Evolutionary conservation across 805 yeast genomes (phyloP), one percentile per base, ranked within the genome.

Genomic region (Hanseniaspora mollemarum): DNA sequence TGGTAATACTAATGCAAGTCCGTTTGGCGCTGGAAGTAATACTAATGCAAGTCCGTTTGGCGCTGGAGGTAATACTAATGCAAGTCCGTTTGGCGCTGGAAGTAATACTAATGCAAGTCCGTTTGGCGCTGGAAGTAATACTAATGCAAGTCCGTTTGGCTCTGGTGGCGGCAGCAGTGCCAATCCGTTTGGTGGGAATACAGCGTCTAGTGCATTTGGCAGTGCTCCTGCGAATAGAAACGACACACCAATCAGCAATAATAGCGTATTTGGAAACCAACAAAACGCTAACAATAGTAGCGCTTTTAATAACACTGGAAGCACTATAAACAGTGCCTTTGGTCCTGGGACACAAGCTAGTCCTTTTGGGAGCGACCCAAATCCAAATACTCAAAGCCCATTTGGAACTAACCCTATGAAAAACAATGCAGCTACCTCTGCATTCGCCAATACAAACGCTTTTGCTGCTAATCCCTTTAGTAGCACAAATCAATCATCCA

Each of bases 1-100:
- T 35, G 42, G n/a, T 18, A 32, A 32, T 12, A 38, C 21, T 21
- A 25, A 22, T 18, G 51, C 59, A 24, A 48, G 55, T 32, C 43
- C 54, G 40, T 49, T 49, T 44, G 51, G 53, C n/a, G 36, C 18
- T 32, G 36, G 36, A 32, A 32, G n/a, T 18, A 32, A 32, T 12
- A 38, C 21, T 38, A 25, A 22, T 18, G 51, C 60, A 28, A 48
- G 55, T 32, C 46, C 54, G 40, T 53, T 53, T 44, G 53, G 53
- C n/a, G n/a, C n/a, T n/a, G n/a, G n/a, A n/a, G n/a, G n/a, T n/a
- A n/a, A n/a, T n/a, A n/a, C n/a, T n/a, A 25, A 22, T 18, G 51
- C 60, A 28, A n/a, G n/a, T n/a, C n/a, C n/a, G n/a, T n/a, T n/a
- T n/a, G n/a, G n/a, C n/a, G n/a, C n/a, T n/a, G 32, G 32, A 28